A percentile compares a stretch with the other conserved stretches of the same genome.
Conservation (phyloP, 208 protist species). For the Trypanosomatidae sp. region DNA sequence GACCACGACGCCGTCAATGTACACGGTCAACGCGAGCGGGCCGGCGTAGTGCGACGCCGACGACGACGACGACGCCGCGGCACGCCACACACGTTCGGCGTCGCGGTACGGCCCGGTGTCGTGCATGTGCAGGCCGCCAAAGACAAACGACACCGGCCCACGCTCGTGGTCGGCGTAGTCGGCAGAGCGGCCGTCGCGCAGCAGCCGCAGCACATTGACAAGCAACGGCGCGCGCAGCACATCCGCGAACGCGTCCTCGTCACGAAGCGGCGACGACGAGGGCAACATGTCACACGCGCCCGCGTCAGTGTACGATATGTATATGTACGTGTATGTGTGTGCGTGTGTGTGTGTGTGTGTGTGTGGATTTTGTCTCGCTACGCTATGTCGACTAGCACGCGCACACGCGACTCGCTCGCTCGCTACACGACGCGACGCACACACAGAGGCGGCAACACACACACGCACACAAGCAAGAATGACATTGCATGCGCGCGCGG, state of each 20-base stretch:
- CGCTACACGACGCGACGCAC: background rate
- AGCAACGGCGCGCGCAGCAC: conserved; percentile 20
- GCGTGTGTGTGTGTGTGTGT: no score
- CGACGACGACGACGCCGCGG: background rate
- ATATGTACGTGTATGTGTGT: no score
- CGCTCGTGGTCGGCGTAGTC: conserved; percentile 12
- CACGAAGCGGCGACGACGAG: no score
- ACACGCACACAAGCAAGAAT: no score
- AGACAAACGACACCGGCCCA: conserved; percentile 13
- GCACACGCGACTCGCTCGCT: no score
- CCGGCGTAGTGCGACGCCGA: conserved; percentile 8
- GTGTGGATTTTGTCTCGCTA: no score
- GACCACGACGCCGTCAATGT: conserved; percentile 12
- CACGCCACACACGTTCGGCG: conserved; percentile 17
- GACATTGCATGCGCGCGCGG: no score
- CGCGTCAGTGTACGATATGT: no score
- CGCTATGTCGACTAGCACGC: no score
- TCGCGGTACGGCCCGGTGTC: conserved; percentile 19
- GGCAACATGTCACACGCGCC: no score
- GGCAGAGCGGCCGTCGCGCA: conserved; percentile 20
- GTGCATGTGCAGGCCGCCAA: conserved; percentile 19
- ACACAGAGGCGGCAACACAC: no score
- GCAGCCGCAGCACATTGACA: conserved; percentile 27
- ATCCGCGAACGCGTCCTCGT: no score
- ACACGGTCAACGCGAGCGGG: conserved; percentile 21